Percentiles rank a stretch among this genome's conserved stretches.
Conservation (phyloP, 129 eudicot species). For the Arctium minus region DNA sequence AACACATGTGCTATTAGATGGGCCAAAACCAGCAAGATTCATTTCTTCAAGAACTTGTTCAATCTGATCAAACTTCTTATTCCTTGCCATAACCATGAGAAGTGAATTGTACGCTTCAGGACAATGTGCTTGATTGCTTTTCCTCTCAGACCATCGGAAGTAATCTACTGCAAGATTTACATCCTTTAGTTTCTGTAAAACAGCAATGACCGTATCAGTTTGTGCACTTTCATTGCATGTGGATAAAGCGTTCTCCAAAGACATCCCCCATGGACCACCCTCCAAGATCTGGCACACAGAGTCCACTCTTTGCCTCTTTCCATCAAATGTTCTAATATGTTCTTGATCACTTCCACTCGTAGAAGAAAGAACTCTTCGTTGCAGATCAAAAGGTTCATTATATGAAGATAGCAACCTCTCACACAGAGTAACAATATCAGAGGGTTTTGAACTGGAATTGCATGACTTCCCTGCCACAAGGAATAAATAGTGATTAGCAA, state of each 20-base stretch:
- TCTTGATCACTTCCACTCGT: slow-evolving; percentile 28
- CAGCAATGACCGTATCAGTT: slow-evolving; percentile 55
- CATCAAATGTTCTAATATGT: slow-evolving; percentile 29
- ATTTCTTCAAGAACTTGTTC: slow-evolving; percentile 75
- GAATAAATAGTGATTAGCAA: slow-evolving; percentile 5
- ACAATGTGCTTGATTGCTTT: slow-evolving; percentile 48
- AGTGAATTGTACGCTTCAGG: slow-evolving; percentile 78
- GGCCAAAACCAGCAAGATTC: slow-evolving; percentile 82
- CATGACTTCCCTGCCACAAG: slow-evolving; percentile 42
- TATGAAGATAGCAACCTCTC: slow-evolving; percentile 30
- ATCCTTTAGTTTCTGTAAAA: slow-evolving; percentile 63
- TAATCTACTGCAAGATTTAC: slow-evolving; percentile 57
- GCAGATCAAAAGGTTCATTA: slow-evolving; percentile 21
- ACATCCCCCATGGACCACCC: slow-evolving; percentile 67
- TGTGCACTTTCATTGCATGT: slow-evolving; percentile 35
- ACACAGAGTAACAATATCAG: slow-evolving; percentile 11
- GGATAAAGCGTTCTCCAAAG: slow-evolving; percentile 64
- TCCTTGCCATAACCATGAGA: slow-evolving; percentile 69
- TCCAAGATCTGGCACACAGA: slow-evolving; percentile 63
- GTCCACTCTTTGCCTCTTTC: slow-evolving; percentile 39
- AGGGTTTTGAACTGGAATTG: slow-evolving; percentile 11
- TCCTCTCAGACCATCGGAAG: slow-evolving; percentile 74
- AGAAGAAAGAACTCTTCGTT: slow-evolving; percentile 21
- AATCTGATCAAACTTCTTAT: slow-evolving; percentile 45
- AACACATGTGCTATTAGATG: slow-evolving; percentile 48